Percentiles rank a stretch among this genome's conserved stretches.
Evolutionary conservation across 208 protist species (phyloP).

Genomic region (Leishmania arabica): DNA sequence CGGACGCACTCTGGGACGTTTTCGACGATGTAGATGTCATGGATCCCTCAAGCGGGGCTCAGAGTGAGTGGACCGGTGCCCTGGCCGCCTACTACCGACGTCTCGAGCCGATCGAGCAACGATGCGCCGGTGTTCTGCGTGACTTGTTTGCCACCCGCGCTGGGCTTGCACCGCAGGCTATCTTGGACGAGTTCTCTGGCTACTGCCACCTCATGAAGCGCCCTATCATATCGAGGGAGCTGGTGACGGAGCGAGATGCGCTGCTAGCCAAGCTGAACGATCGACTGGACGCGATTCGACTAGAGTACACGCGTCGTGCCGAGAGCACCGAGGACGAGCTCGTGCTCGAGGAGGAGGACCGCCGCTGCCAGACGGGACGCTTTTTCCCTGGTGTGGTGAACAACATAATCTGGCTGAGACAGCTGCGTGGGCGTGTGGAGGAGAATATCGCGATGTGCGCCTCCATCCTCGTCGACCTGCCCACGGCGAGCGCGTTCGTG

Average conservation of each 20-base stretch:
- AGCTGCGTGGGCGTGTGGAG: constrained; percentile 74
- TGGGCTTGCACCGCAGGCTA: constrained; percentile 79
- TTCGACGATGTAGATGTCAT: constrained; percentile 78
- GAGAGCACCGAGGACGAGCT: constrained; percentile 75
- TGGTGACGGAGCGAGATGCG: constrained; percentile 81
- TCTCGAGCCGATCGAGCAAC: constrained; percentile 86
- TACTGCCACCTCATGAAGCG: constrained; percentile 87
- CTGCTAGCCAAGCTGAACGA: constrained; percentile 91
- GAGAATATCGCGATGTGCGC: constrained; percentile 82
- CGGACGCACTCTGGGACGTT: constrained; percentile 77
- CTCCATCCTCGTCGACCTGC: constrained; percentile 78
- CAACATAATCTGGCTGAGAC: constrained; percentile 91
- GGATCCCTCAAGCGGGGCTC: constrained; percentile 43
- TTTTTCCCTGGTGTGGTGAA: constrained; percentile 93
- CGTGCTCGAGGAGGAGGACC: constrained; percentile 86
- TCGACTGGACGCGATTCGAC: constrained; percentile 74
- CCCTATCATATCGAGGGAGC: constrained; percentile 85
- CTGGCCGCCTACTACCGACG: constrained; percentile 79
- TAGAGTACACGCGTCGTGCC: constrained; percentile 87
- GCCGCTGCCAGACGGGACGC: constrained; percentile 84
- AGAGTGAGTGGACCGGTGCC: constrained; percentile 69
- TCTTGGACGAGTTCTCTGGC: constrained; percentile 83
- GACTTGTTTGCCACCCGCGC: constrained; percentile 73
- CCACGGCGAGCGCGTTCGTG: constrained; percentile 66
- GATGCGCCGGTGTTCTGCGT: constrained; percentile 69